Percentiles rank a stretch among this genome's conserved stretches.
Evolutionary conservation across 208 protist genomes (phyloP).

Genomic region (Porcisia hertigi): DNA sequence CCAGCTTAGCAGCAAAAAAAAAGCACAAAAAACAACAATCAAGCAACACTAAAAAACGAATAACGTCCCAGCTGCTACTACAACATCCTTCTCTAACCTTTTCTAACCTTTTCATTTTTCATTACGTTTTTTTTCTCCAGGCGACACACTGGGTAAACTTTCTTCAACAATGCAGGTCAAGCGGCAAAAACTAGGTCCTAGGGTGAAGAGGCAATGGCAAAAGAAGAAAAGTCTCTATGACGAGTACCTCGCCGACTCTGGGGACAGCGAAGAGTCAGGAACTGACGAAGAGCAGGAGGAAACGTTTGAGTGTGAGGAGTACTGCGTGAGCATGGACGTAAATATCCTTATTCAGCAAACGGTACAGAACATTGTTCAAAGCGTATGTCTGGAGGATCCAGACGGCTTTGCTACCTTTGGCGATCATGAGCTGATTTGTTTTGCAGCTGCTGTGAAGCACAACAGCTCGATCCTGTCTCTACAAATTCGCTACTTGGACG

Average conservation of each 20-base stretch:
- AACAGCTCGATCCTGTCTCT: slow-evolving; percentile 85
- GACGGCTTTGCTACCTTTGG: slow-evolving; percentile 59
- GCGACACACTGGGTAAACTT: not conserved
- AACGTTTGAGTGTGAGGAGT: slow-evolving; percentile 55
- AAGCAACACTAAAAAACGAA: not conserved
- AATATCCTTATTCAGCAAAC: slow-evolving; percentile 85
- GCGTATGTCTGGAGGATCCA: slow-evolving; percentile 70
- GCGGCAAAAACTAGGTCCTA: slow-evolving; percentile 10
- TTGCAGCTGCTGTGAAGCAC: slow-evolving; percentile 74
- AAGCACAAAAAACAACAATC: not conserved
- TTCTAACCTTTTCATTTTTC: not conserved
- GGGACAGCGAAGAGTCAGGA: slow-evolving; percentile 38
- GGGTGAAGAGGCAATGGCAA: slow-evolving; percentile 19
- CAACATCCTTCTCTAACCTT: not conserved
- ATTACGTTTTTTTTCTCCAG: not conserved
- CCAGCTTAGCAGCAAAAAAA: not conserved
- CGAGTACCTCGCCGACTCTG: slow-evolving; percentile 74
- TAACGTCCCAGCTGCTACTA: not conserved
- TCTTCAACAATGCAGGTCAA: slow-evolving; percentile 1
- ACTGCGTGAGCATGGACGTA: slow-evolving; percentile 69
- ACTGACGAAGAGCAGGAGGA: slow-evolving; percentile 32
- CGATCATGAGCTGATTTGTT: slow-evolving; percentile 75
- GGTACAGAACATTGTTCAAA: slow-evolving; percentile 74
- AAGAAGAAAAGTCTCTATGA: slow-evolving; percentile 57
- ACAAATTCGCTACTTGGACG: slow-evolving; percentile 79